phyloP scores from a whole-genome alignment of 768 basidiomycete species.

The Ramaria sp. region DNA sequence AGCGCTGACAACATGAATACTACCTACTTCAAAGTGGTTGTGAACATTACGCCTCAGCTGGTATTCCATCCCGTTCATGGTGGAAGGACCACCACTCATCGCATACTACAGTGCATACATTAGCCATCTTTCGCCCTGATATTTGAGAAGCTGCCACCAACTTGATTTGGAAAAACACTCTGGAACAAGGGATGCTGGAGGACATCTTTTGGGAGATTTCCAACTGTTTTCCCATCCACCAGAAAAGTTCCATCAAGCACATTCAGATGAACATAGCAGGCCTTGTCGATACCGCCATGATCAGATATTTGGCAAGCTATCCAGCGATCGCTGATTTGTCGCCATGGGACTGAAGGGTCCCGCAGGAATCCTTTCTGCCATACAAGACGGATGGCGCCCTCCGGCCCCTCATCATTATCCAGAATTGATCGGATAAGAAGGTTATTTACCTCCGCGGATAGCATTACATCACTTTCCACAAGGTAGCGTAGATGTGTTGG shows the following conservation, averaged over 20 bases:
- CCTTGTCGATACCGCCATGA: constrained; percentile 14
- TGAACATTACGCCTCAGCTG: constrained; percentile 16
- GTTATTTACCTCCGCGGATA: neutral
- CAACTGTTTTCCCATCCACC: constrained; percentile 30
- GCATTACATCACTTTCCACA: neutral
- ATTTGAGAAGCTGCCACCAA: neutral
- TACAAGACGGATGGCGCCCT: constrained; percentile 20
- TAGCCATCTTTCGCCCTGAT: constrained; percentile 9
- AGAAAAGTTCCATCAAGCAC: constrained; percentile 30
- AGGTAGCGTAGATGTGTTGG: constrained; percentile 10
- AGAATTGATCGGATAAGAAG: constrained; percentile 11
- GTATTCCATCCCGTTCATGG: constrained; percentile 25
- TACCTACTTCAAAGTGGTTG: constrained; percentile 14
- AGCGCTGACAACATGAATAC: neutral
- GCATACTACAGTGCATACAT: neutral
- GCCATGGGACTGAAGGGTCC: constrained; percentile 11
- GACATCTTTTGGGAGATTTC: constrained; percentile 27
- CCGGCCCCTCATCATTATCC: constrained; percentile 15
- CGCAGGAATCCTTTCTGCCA: constrained; percentile 24
- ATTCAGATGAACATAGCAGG: constrained; percentile 26
- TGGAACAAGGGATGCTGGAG: constrained; percentile 16
- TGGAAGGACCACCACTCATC: constrained; percentile 25
- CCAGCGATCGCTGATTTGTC: constrained; percentile 14
- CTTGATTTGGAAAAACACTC: neutral
- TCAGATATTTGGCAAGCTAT: constrained; percentile 14